Conservation (phyloP, 768 basidiomycete species). For the Cantharellus anzutake region DNA sequence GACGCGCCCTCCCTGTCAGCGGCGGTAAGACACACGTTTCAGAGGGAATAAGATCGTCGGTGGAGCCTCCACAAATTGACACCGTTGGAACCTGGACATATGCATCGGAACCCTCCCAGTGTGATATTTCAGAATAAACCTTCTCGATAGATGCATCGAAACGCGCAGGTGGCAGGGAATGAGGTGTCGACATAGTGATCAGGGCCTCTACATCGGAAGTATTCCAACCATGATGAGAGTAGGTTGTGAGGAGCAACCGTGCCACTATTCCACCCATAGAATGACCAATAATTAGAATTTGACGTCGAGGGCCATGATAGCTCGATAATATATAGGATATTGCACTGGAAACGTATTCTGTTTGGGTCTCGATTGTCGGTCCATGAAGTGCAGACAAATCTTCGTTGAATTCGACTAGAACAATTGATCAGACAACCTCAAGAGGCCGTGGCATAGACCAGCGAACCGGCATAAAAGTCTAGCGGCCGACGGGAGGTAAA, state of each 20-base stretch:
- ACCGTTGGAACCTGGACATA: constrained; percentile 38
- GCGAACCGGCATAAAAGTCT: constrained; percentile 74
- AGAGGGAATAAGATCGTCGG: constrained; percentile 81
- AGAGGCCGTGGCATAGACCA: not conserved
- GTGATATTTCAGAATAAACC: constrained; percentile 33
- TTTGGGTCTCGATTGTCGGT: constrained; percentile 68
- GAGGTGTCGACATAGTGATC: constrained; percentile 94
- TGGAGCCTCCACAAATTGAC: constrained; percentile 80
- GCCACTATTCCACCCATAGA: constrained; percentile 97
- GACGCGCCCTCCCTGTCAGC: not conserved
- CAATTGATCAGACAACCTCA: not conserved
- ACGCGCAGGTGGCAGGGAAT: constrained; percentile 69
- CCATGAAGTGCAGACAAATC: constrained; percentile 93
- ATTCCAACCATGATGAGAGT: constrained; percentile 14
- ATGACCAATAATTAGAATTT: constrained; percentile 68
- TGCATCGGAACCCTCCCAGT: constrained; percentile 17
- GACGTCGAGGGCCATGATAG: constrained; percentile 39
- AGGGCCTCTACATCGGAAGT: constrained; percentile 39
- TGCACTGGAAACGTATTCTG: constrained; percentile 47
- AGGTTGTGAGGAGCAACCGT: constrained; percentile 50
- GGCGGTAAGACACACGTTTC: constrained; percentile 58
- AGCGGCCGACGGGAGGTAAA: constrained; percentile 38
- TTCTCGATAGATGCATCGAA: constrained; percentile 63
- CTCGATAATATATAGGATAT: constrained; percentile 62
- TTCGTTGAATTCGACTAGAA: constrained; percentile 87